These are phyloP conservation scores for Acrocalymma vagum DNA, from an alignment of 2,329 filamentous ascomycete genomes.

Conservation along the genomic window DNA sequence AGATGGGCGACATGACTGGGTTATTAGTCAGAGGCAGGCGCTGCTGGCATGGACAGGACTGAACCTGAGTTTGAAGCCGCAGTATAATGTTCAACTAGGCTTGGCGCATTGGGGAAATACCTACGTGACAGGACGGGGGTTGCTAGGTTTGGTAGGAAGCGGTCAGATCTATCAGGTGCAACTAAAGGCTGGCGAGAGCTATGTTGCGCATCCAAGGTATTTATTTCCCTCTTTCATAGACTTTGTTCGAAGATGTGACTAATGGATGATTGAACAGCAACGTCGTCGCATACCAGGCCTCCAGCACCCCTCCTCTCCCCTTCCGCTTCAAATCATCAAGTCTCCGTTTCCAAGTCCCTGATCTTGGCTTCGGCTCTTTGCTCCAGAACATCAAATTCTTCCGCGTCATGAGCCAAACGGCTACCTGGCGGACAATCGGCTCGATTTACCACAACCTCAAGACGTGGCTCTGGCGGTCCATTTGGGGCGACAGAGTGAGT, in stretches of 20 bases:
- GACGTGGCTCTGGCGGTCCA: conserved; percentile 79
- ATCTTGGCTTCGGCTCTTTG: conserved; percentile 67
- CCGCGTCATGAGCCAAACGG: conserved; percentile 73
- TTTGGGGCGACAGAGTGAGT: conserved; percentile 86
- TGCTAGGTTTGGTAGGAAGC: conserved; percentile 83
- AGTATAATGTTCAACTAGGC: conserved; percentile 76
- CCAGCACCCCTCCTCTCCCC: conserved; percentile 75
- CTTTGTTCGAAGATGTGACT: too few species aligned
- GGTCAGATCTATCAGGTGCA: conserved; percentile 90
- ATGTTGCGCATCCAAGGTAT: conserved; percentile 83
- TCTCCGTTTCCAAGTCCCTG: conserved; percentile 80
- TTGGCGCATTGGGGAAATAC: conserved; percentile 93
- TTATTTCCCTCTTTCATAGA: conserved; percentile 6
- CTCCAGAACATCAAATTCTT: conserved; percentile 78
- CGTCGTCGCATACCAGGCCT: conserved; percentile 88
- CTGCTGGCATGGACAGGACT: conserved; percentile 97
- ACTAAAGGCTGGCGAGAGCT: conserved; percentile 83
- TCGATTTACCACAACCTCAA: conserved; percentile 73
- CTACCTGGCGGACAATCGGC: conserved; percentile 75
- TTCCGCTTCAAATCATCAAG: conserved; percentile 85
- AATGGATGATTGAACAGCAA: conserved; percentile 62
- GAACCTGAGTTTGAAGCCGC: conserved; percentile 78
- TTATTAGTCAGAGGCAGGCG: conserved; percentile 85
- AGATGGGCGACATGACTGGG: conserved; percentile 95
- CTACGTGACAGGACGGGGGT: conserved; percentile 83